A percentile compares a stretch with the other conserved stretches of the same genome.
Evolutionary conservation across 139 green algal genomes (phyloP).

Genomic region (Auxenochlorella protothecoides): DNA sequence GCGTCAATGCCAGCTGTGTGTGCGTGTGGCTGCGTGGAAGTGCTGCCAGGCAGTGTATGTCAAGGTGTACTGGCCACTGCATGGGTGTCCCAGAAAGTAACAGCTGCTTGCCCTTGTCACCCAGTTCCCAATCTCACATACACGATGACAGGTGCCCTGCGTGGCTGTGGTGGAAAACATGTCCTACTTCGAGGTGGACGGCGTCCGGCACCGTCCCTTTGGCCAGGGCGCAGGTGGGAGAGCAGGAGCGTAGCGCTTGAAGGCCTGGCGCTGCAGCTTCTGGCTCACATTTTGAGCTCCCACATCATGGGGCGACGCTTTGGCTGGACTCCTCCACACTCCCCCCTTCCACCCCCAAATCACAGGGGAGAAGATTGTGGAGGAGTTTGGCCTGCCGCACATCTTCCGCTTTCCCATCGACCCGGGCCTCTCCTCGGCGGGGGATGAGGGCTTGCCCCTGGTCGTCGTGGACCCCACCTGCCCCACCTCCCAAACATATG

Average conservation of each 20-base stretch:
- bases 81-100: too few relatives aligned
- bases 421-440: slow-evolving; percentile 72
- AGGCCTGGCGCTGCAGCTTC: slow-evolving; percentile 66
- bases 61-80: too few relatives aligned
- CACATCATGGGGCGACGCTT: too few relatives aligned
- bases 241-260: slow-evolving; percentile 8
- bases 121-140: too few relatives aligned
- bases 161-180: slow-evolving; percentile 99
- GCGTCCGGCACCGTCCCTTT: slow-evolving; percentile 78
- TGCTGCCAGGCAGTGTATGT: too few relatives aligned
- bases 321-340: too few relatives aligned
- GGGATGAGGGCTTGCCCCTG: slow-evolving; percentile 77
- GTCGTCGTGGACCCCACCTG: slow-evolving; percentile 74
- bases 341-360: slow-evolving; percentile 10
- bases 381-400: slow-evolving; percentile 89
- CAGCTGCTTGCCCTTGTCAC: too few relatives aligned
- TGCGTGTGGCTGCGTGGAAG: too few relatives aligned
- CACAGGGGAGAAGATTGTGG: slow-evolving; percentile 56
- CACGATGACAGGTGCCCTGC: slow-evolving; percentile 62
- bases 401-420: slow-evolving; percentile 89
- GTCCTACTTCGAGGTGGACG: slow-evolving; percentile 87
- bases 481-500: slow-evolving; percentile 50
- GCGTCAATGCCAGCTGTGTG: not conserved
- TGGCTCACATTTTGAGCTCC: slow-evolving; percentile 36
- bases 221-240: slow-evolving; percentile 53